These are phyloP conservation scores for Vaccinium corymbosum DNA, from an alignment of 148 eudicot species.

Conservation along the genomic window DNA sequence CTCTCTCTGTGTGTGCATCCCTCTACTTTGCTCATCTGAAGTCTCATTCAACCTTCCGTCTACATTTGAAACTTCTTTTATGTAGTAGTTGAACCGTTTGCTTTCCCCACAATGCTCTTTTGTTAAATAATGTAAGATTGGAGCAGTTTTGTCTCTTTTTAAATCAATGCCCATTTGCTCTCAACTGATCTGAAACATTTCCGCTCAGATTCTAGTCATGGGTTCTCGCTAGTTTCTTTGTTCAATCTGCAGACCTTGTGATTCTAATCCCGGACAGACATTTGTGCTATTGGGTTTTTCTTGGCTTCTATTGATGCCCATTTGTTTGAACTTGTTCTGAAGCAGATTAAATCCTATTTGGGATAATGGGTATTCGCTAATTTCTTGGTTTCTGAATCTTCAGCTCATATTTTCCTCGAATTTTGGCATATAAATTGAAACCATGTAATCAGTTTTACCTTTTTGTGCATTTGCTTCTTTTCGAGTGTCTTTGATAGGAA, in stretches of 20 bases:
- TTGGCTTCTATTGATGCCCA: conserved; percentile 25
- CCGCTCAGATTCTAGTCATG: conserved; percentile 30
- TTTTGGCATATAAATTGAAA: conserved; percentile 17
- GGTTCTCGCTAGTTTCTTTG: conserved; percentile 45
- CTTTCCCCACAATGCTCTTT: conserved; percentile 11
- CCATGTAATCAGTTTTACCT: conserved; percentile 35
- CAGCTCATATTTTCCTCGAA: conserved; percentile 12
- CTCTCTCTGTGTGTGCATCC: not conserved
- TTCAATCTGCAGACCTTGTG: not conserved
- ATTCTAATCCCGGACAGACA: not conserved
- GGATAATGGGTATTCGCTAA: conserved; percentile 49
- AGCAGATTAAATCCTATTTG: conserved; percentile 2
- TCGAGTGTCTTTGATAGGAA: conserved; percentile 14
- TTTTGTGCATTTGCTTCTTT: not conserved
- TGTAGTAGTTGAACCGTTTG: conserved; percentile 14
- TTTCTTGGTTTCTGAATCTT: conserved; percentile 15
- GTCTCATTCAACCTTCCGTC: conserved; percentile 16
- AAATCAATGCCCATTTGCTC: conserved; percentile 32
- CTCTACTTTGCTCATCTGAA: not conserved
- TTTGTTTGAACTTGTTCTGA: conserved; percentile 27
- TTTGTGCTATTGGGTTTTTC: conserved; percentile 5
- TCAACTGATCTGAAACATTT: conserved; percentile 22
- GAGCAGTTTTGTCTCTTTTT: conserved; percentile 4
- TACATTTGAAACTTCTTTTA: conserved; percentile 15
- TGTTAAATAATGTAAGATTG: conserved; percentile 25